Conservation (phyloP, 2,329 filamentous ascomycete species). For the Piedraia hortae region DNA sequence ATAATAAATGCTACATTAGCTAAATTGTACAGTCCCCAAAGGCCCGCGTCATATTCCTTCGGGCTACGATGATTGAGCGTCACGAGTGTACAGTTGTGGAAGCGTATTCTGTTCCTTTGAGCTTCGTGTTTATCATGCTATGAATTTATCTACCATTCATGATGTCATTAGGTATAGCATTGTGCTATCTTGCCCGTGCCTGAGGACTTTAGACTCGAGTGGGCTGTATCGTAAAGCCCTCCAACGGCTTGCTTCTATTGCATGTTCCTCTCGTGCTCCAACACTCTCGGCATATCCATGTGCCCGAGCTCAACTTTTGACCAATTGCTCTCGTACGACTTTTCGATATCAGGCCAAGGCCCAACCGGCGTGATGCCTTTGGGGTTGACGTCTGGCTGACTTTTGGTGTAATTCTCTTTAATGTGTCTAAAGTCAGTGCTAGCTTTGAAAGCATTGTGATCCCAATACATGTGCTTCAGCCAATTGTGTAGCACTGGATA, state of each 20-base stretch:
- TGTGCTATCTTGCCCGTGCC: too few species aligned
- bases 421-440: conserved; percentile 39
- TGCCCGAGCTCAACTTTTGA: conserved; percentile 20
- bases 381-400: conserved; percentile 31
- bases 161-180: too few species aligned
- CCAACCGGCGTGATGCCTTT: conserved; percentile 33
- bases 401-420: conserved; percentile 40
- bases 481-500: conserved; percentile 34
- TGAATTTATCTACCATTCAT: too few species aligned
- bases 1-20: neutral
- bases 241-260: too few species aligned
- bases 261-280: conserved; percentile 10
- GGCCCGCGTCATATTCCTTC: conserved; percentile 18
- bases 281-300: conserved; percentile 18
- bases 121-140: too few species aligned
- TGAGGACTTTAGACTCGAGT: too few species aligned
- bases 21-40: conserved; percentile 16
- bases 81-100: too few species aligned
- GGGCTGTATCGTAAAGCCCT: too few species aligned
- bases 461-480: conserved; percentile 32
- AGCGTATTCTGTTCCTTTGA: too few species aligned
- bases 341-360: conserved; percentile 30
- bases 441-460: conserved; percentile 25
- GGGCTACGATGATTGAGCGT: conserved; percentile 19
- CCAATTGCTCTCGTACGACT: conserved; percentile 23